A percentile compares a stretch with the other conserved stretches of the same genome.
phyloP scores from a whole-genome alignment of 1,284 basidiomycete genomes.

The Boletus sp. region DNA sequence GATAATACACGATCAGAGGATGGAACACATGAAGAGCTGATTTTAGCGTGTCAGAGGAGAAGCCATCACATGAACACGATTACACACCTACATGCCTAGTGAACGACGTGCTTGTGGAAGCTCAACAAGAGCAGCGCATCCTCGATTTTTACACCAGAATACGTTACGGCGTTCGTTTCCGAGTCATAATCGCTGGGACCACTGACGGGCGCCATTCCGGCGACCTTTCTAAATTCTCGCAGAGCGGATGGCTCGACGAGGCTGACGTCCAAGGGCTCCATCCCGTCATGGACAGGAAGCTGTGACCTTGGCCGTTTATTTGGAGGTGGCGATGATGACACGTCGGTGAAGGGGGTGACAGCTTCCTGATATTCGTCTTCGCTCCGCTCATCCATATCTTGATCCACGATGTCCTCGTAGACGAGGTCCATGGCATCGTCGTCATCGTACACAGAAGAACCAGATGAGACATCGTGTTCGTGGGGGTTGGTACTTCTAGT shows the following conservation, averaged over 20 bases:
- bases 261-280: conserved; percentile 27
- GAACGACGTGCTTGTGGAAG: conserved; percentile 63
- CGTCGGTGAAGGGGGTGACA: conserved; percentile 62
- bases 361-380: conserved; percentile 69
- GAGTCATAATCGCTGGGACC: conserved; percentile 27
- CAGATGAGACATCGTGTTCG: conserved; percentile 50
- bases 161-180: conserved; percentile 29
- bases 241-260: conserved; percentile 29
- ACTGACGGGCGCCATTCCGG: conserved; percentile 20
- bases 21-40: conserved; percentile 16
- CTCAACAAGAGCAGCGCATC: conserved; percentile 65
- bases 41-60: conserved; percentile 13
- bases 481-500: conserved; percentile 40
- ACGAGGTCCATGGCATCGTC: conserved; percentile 42
- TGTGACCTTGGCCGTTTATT: conserved; percentile 28
- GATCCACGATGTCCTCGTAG: conserved; percentile 33
- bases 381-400: conserved; percentile 50
- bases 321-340: conserved; percentile 47
- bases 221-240: conserved; percentile 28
- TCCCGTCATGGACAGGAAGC: conserved; percentile 23
- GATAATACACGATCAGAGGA: conserved; percentile 23
- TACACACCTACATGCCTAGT: conserved; percentile 37
- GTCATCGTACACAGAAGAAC: conserved; percentile 44
- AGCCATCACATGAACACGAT: background rate
- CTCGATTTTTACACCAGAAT: conserved; percentile 49